These are phyloP conservation scores for Bolboschoenus planiculmis DNA, from an alignment of 176 grass and related monocot genomes.

Conservation along the genomic window DNA sequence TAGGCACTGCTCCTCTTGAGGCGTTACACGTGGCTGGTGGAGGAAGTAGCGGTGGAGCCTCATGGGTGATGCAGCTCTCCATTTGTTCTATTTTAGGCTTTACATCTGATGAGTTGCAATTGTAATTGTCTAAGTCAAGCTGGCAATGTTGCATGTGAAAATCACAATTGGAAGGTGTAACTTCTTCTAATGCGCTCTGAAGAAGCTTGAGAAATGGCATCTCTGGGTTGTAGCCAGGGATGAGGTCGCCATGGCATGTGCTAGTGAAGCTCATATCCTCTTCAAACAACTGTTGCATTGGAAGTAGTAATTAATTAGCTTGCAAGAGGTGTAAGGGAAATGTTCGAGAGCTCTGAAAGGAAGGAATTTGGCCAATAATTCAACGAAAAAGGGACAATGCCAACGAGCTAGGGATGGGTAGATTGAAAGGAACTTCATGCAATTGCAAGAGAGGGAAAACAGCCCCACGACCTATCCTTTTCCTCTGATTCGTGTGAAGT, in stretches of 20 bases:
- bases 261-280: constrained; percentile 30
- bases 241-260: constrained; percentile 14
- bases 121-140: constrained; percentile 7
- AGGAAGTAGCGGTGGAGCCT: background rate
- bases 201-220: constrained; percentile 70
- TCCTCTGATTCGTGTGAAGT: constrained; percentile 35
- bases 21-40: background rate
- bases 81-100: constrained; percentile 46
- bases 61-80: constrained; percentile 60
- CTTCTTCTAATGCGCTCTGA: constrained; percentile 38
- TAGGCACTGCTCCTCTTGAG: background rate
- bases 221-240: constrained; percentile 21
- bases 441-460: background rate
- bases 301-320: background rate
- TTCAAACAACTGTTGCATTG: constrained; percentile 73
- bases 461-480: background rate
- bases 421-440: constrained; percentile 20
- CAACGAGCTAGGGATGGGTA: background rate
- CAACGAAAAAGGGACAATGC: background rate
- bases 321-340: background rate
- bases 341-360: background rate
- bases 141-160: constrained; percentile 21
- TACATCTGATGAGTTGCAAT: background rate
- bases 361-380: background rate
- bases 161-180: background rate